These are phyloP conservation scores for Aureobasidium sp. DNA, from an alignment of 2,329 filamentous ascomycete species.

Conservation along the genomic window DNA sequence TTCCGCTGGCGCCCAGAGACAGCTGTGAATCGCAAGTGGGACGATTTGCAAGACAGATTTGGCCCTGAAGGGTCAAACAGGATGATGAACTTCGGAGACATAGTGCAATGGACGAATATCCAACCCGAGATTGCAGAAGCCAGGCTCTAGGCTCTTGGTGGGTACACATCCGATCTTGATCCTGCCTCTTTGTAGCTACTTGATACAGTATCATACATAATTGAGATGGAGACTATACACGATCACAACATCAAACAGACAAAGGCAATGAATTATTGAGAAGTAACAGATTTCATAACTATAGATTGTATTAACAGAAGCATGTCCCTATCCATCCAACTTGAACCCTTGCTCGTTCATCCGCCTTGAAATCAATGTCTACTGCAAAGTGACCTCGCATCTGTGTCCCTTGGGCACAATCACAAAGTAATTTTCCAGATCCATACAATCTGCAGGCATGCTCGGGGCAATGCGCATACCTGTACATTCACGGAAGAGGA, in stretches of 20 bases:
- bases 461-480: conserved; percentile 21
- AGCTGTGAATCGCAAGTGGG: conserved; percentile 38
- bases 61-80: conserved; percentile 25
- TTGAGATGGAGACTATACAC: too few relatives aligned
- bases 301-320: too few relatives aligned
- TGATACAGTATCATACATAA: too few relatives aligned
- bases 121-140: conserved; percentile 2
- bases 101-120: conserved; percentile 6
- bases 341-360: too few relatives aligned
- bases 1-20: conserved; percentile 47
- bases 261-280: too few relatives aligned
- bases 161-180: too few relatives aligned
- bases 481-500: conserved; percentile 43
- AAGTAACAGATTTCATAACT: too few relatives aligned
- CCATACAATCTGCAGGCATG: conserved; percentile 33
- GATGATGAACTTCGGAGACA: conserved; percentile 9
- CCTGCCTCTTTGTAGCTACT: too few relatives aligned
- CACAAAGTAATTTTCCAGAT: conserved; percentile 36
- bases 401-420: conserved; percentile 35
- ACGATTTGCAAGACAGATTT: conserved; percentile 21
- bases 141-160: not conserved
- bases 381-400: conserved; percentile 29
- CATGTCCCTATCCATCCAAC: too few relatives aligned
- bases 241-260: too few relatives aligned
- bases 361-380: not conserved